Conservation (phyloP, 2,329 filamentous ascomycete genomes). For the Sarocladium oryzae region DNA sequence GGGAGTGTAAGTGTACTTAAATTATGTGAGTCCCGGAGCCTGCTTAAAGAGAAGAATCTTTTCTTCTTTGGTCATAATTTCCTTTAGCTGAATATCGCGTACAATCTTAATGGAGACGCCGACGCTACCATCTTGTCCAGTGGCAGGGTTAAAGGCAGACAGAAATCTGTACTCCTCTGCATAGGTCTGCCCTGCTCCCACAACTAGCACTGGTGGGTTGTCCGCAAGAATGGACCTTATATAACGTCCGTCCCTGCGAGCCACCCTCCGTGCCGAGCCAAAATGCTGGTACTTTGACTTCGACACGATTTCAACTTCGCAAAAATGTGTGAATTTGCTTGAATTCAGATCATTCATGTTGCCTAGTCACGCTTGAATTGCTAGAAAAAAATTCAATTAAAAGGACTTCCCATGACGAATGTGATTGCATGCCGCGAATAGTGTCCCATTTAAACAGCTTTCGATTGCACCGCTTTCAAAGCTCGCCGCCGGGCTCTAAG, state of each 20-base stretch:
- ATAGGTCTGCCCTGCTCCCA: neutral
- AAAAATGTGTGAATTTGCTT: slow-evolving; percentile 4
- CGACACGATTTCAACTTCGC: slow-evolving; percentile 6
- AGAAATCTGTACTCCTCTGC: neutral
- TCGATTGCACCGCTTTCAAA: neutral
- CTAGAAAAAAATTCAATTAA: neutral
- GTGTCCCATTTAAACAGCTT: neutral
- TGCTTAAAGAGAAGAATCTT: neutral
- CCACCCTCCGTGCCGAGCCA: slow-evolving; percentile 10
- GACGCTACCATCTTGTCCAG: neutral
- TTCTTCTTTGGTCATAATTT: neutral
- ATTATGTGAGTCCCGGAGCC: neutral
- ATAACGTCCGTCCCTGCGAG: slow-evolving; percentile 8
- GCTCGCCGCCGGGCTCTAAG: neutral
- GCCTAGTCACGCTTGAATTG: neutral
- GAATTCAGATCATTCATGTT: neutral
- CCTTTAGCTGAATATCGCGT: neutral
- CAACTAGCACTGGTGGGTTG: neutral
- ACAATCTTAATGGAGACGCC: neutral
- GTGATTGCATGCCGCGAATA: neutral
- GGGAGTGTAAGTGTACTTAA: neutral
- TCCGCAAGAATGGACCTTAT: neutral
- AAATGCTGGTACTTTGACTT: slow-evolving; percentile 9
- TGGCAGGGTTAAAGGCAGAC: neutral
- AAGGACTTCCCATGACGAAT: neutral